phyloP scores from a whole-genome alignment of 2,329 filamentous ascomycete genomes.

The Xylariaceae sp. region DNA sequence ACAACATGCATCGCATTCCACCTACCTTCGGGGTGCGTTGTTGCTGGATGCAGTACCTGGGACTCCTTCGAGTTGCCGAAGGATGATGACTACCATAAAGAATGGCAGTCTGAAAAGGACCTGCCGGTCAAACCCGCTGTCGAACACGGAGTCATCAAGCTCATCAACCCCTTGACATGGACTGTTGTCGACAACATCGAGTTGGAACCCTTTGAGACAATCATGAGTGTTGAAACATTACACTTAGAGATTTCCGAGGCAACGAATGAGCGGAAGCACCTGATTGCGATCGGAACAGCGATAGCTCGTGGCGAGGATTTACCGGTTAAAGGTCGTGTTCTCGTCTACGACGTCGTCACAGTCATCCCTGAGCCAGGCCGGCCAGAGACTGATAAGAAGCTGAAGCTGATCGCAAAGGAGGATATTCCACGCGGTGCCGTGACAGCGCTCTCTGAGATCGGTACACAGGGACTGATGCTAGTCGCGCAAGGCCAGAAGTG shows the following conservation, averaged over 20 bases:
- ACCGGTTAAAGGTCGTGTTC: constrained; percentile 75
- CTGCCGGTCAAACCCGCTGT: constrained; percentile 58
- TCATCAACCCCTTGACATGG: constrained; percentile 74
- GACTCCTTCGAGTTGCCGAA: constrained; percentile 78
- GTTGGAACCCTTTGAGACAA: constrained; percentile 68
- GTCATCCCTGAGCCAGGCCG: constrained; percentile 85
- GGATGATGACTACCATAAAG: constrained; percentile 76
- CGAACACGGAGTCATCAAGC: constrained; percentile 67
- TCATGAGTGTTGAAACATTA: constrained; percentile 77
- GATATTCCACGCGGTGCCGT: constrained; percentile 89
- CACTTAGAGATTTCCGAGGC: constrained; percentile 86
- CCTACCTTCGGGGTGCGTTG: constrained; percentile 66
- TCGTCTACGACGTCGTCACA: constrained; percentile 85
- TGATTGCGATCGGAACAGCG: constrained; percentile 81
- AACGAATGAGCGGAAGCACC: constrained; percentile 76
- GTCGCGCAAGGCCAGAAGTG: constrained; percentile 94
- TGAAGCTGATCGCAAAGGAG: constrained; percentile 84
- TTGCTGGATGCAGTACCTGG: constrained; percentile 62
- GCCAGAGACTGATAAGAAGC: constrained; percentile 77
- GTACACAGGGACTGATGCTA: constrained; percentile 80
- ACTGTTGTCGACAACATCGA: constrained; percentile 69
- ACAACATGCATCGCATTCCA: constrained; percentile 73
- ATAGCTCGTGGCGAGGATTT: constrained; percentile 87
- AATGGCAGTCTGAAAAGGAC: constrained; percentile 72
- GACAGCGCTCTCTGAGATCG: constrained; percentile 77